Percentiles rank a stretch among this genome's conserved stretches.
These are phyloP conservation scores for Glycyrrhiza uralensis DNA, from an alignment of 306 rosid genomes.

Conservation along the genomic window DNA sequence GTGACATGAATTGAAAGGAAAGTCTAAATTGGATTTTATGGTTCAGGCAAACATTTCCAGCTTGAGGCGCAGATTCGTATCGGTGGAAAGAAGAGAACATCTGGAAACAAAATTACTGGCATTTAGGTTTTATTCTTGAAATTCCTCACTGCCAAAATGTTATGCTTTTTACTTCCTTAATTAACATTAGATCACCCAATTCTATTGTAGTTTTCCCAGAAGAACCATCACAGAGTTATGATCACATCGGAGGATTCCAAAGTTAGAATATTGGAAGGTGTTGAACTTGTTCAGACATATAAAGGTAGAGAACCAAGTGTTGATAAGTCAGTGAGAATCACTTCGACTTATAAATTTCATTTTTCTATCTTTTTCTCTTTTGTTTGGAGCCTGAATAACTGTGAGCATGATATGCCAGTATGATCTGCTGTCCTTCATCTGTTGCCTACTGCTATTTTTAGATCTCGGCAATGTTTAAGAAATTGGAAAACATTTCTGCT, in stretches of 20 bases:
- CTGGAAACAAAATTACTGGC: slow-evolving; percentile 70
- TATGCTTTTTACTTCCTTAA: neutral
- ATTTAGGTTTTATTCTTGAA: slow-evolving; percentile 56
- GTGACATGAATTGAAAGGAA: neutral
- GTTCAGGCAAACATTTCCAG: slow-evolving; percentile 53
- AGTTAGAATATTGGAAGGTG: slow-evolving; percentile 66
- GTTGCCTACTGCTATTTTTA: neutral
- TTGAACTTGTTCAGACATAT: slow-evolving; percentile 49
- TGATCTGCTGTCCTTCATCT: neutral
- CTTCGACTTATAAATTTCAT: neutral
- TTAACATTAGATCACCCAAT: neutral
- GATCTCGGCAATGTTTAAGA: neutral
- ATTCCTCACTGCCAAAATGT: neutral
- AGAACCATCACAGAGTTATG: slow-evolving; percentile 50
- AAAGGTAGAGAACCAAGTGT: slow-evolving; percentile 49
- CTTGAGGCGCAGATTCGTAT: slow-evolving; percentile 46
- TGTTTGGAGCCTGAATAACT: neutral
- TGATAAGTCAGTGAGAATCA: neutral
- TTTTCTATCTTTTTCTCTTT: neutral
- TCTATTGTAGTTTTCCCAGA: slow-evolving; percentile 55
- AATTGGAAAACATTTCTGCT: neutral
- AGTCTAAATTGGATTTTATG: slow-evolving; percentile 35
- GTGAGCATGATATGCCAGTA: too few relatives aligned
- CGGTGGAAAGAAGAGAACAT: slow-evolving; percentile 50
- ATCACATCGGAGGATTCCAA: slow-evolving; percentile 81